A percentile compares a stretch with the other conserved stretches of the same genome.
phyloP scores from a whole-genome alignment of 768 basidiomycete genomes.

The Strobilomyces confusus region DNA sequence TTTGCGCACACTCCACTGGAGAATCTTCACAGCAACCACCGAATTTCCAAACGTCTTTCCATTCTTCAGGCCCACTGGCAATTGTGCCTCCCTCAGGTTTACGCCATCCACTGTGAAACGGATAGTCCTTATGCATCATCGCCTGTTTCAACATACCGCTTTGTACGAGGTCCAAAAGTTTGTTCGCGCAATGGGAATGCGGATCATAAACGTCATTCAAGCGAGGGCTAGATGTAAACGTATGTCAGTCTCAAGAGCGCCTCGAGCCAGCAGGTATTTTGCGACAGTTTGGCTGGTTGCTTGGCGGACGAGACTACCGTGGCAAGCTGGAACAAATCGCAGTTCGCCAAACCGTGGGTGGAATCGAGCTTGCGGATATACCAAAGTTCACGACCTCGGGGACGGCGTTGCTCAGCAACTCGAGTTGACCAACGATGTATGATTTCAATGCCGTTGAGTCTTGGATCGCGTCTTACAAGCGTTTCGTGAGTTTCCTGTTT shows the following conservation, averaged over 20 bases:
- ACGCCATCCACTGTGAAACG: constrained; percentile 81
- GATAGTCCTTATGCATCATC: constrained; percentile 73
- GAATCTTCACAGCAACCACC: constrained; percentile 57
- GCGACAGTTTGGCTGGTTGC: constrained; percentile 70
- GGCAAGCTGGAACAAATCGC: constrained; percentile 60
- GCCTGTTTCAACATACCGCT: constrained; percentile 60
- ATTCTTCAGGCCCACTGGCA: constrained; percentile 64
- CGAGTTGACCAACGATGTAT: constrained; percentile 68
- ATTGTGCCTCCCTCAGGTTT: constrained; percentile 71
- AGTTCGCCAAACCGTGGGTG: background rate
- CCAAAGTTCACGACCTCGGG: constrained; percentile 88
- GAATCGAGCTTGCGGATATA: constrained; percentile 59
- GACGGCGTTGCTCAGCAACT: constrained; percentile 64
- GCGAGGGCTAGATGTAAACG: no score
- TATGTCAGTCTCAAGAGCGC: constrained; percentile 72
- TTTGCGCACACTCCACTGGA: constrained; percentile 6
- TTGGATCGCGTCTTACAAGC: constrained; percentile 74
- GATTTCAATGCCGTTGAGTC: constrained; percentile 70
- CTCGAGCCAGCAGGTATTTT: constrained; percentile 60
- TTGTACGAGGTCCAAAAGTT: constrained; percentile 62
- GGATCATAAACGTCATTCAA: no score
- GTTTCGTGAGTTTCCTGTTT: constrained; percentile 81
- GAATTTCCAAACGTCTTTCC: constrained; percentile 86
- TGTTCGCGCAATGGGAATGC: constrained; percentile 60
- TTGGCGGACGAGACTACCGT: constrained; percentile 68